Evolutionary conservation across 2,329 filamentous ascomycete genomes (phyloP).

Genomic region (Penicillium decumbens): DNA sequence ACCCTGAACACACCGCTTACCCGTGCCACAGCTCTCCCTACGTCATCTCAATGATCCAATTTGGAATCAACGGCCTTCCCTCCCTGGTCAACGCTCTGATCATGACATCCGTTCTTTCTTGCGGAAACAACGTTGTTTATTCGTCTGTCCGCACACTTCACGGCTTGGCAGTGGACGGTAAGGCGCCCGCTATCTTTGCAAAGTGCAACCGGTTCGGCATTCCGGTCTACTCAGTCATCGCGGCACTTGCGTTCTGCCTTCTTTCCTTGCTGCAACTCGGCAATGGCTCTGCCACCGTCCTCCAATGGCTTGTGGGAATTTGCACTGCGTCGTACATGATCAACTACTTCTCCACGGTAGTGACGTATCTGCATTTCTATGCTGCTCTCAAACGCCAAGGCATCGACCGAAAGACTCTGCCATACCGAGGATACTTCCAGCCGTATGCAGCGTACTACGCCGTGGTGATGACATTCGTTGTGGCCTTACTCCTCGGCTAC

Average conservation of each 20-base stretch:
- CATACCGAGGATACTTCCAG: conserved; percentile 63
- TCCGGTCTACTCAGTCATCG: conserved; percentile 62
- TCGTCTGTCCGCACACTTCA: conserved; percentile 62
- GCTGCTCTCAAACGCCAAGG: conserved; percentile 63
- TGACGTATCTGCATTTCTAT: conserved; percentile 67
- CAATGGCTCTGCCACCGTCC: conserved; percentile 57
- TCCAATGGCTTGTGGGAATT: conserved; percentile 42
- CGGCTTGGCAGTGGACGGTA: conserved; percentile 60
- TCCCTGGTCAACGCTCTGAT: conserved; percentile 67
- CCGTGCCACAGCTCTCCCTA: conserved; percentile 47
- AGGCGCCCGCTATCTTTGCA: conserved; percentile 47
- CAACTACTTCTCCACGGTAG: conserved; percentile 53
- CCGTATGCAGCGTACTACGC: conserved; percentile 67
- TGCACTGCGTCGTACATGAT: conserved; percentile 29
- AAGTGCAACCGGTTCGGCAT: conserved; percentile 59
- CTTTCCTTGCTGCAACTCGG: conserved; percentile 69
- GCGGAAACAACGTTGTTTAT: conserved; percentile 61
- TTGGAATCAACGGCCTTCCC: conserved; percentile 58
- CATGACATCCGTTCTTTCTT: conserved; percentile 61
- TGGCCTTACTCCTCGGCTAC: conserved; percentile 68
- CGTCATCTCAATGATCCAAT: conserved; percentile 59
- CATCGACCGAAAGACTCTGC: conserved; percentile 60
- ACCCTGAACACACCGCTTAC: neutral
- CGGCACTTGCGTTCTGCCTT: conserved; percentile 61
- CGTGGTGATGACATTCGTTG: conserved; percentile 57